These are phyloP conservation scores for Dioscorea dumetorum DNA, from an alignment of 106 monocot species.

Conservation along the genomic window DNA sequence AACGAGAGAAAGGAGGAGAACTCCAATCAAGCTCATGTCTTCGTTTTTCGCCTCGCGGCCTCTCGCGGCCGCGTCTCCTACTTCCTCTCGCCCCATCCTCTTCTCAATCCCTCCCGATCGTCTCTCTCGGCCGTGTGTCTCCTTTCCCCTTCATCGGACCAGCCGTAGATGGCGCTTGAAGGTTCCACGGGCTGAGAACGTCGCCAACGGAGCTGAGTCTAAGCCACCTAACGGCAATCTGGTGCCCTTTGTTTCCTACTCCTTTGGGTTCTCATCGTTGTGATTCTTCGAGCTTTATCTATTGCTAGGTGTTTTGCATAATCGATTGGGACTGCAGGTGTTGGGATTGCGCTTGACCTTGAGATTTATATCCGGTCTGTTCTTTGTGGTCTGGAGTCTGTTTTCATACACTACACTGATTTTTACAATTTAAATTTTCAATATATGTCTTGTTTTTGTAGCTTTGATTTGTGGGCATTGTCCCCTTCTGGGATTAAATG, in stretches of 20 bases:
- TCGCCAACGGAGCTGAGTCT: conserved; percentile 19
- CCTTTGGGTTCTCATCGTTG: neutral
- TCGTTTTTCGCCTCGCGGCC: conserved; percentile 6
- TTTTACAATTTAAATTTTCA: no score
- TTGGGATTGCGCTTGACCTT: no score
- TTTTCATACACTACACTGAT: no score
- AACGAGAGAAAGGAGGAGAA: conserved; percentile 6
- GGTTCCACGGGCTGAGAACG: conserved; percentile 11
- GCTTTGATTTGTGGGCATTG: no score
- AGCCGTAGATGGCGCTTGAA: conserved; percentile 7
- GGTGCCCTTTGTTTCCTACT: conserved; percentile 1
- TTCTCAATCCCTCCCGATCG: neutral
- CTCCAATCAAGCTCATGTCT: conserved; percentile 20
- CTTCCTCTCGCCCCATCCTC: conserved; percentile 1
- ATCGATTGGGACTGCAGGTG: neutral
- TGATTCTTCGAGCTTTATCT: neutral
- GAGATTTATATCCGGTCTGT: no score
- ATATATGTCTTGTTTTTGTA: no score
- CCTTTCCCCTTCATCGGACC: conserved; percentile 6
- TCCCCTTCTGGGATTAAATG: no score
- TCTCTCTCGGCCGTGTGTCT: conserved; percentile 3
- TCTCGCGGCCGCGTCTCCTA: conserved; percentile 1
- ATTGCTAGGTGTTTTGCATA: neutral
- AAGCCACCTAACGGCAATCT: conserved; percentile 29
- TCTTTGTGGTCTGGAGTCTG: no score